Conservation (phyloP, 306 rosid genomes). For the Lathyrus oleraceus region DNA sequence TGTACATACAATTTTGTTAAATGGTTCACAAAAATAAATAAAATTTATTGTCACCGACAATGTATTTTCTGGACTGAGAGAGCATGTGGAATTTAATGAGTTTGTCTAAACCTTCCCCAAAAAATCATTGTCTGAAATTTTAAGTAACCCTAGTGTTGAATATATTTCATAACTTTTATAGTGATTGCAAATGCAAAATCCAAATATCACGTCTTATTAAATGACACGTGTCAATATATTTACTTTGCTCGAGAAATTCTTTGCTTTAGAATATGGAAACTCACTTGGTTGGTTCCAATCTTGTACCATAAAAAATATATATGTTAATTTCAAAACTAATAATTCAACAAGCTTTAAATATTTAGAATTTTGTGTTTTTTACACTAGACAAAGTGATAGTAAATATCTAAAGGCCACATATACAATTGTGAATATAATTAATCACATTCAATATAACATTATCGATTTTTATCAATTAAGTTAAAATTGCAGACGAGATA, state of each 20-base stretch:
- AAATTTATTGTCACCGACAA: slow-evolving; percentile 34
- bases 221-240: slow-evolving; percentile 20
- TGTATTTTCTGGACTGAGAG: slow-evolving; percentile 26
- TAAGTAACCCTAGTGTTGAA: slow-evolving; percentile 6
- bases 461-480: too few relatives aligned
- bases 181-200: slow-evolving; percentile 13
- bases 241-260: slow-evolving; percentile 17
- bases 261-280: slow-evolving; percentile 28
- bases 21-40: not conserved
- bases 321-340: too few relatives aligned
- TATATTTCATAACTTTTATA: not conserved
- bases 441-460: too few relatives aligned
- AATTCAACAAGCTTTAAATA: too few relatives aligned
- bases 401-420: too few relatives aligned
- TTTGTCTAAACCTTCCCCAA: slow-evolving; percentile 34
- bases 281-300: not conserved
- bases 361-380: too few relatives aligned
- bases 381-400: too few relatives aligned
- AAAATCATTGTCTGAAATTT: slow-evolving; percentile 4
- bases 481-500: too few relatives aligned
- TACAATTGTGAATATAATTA: too few relatives aligned
- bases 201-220: not conserved
- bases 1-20: not conserved
- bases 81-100: slow-evolving; percentile 50
- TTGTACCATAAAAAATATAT: too few relatives aligned